Conservation (phyloP, 2,329 filamentous ascomycete species). For the Calonectria fujianensis region DNA sequence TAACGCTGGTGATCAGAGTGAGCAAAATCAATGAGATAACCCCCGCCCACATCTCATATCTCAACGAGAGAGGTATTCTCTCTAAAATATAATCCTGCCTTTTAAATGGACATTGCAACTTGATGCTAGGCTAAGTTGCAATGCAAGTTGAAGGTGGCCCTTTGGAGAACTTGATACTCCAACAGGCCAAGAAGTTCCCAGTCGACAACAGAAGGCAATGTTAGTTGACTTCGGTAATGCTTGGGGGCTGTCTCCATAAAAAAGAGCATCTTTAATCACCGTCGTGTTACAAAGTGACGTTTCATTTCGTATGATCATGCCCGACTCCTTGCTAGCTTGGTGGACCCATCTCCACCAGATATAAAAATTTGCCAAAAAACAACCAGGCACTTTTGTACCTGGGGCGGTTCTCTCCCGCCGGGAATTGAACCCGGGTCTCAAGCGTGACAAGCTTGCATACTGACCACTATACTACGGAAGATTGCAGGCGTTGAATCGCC, state of each 20-base stretch:
- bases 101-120: background rate
- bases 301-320: background rate
- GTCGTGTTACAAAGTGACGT: background rate
- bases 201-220: background rate
- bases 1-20: background rate
- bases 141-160: background rate
- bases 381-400: slow-evolving; percentile 5
- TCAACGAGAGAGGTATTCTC: background rate
- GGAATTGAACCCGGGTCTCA: slow-evolving; percentile 23
- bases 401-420: slow-evolving; percentile 17
- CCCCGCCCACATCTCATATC: background rate
- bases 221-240: background rate
- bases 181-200: background rate
- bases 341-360: background rate
- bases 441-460: slow-evolving; percentile 23
- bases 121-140: background rate
- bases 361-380: background rate
- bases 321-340: background rate
- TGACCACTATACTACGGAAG: slow-evolving; percentile 23
- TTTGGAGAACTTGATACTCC: background rate
- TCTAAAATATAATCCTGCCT: background rate
- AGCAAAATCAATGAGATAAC: background rate
- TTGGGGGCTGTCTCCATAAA: no score
- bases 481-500: slow-evolving; percentile 12
- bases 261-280: background rate